Evolutionary conservation across 192 early-diverging fungal species (phyloP), one percentile per base, ranked within the genome.

Genomic region (Backusella liffmaniae): DNA sequence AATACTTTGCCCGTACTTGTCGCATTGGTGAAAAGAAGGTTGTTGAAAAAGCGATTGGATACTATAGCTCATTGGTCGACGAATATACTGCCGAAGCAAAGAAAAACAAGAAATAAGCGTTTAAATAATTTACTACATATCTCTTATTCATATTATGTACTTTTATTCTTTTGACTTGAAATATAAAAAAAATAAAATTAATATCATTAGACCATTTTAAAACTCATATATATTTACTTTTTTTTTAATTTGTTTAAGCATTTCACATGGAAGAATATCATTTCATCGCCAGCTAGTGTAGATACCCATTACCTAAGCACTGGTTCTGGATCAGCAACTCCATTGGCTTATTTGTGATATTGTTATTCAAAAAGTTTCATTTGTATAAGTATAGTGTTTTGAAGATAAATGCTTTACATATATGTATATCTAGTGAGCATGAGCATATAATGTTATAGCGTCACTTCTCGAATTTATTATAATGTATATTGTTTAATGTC

Each of bases 1-100:
- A 59, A 26, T 73, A 73, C n/a, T 81, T 75, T 59, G 80, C 80
- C 23, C 53, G 77, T 5, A 81, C 76, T 26, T 81, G 74, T 23
- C 72, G 80, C 21, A 81, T 81, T 34, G 71, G 76, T n/a, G 80
- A 81, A 70, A 81, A 81, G 67, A 67, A 77, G 65, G 77, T 81
- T 46, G 12, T 66, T 56, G 72, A 79, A 44, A 73, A 70, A n/a
- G 73, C 77, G 7, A 70, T 79, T 65, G 42, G 35, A 1, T 79
- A 79, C 37, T 79, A 79, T 37, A 26, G 65, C 4, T 65, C 66
- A 15, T 44, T 66, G 37, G 73, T 66, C 4, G 73, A 74, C 15
- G 73, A 74, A 59, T 51, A 59, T 29, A 37, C 59, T 42, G 18
- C 59, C 35, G 53, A 23, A 18, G 23, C 73, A 18, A 71, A 73